Evolutionary conservation across 495 filamentous ascomycete genomes (phyloP).

Genomic region (Hyaloscypha bicolor): DNA sequence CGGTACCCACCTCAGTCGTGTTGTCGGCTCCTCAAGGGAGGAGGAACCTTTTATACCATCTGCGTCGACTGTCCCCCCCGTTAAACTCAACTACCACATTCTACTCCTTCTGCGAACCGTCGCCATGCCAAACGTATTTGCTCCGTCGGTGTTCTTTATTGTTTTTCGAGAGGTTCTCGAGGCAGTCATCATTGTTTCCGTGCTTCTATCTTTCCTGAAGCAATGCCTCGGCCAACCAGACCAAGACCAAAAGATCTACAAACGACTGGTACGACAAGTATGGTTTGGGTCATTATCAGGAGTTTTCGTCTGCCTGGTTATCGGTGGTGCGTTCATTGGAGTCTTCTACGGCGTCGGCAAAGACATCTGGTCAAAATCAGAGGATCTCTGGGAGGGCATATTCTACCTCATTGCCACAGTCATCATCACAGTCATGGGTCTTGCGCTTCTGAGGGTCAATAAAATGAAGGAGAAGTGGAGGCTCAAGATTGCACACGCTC

Average conservation of each 20-base stretch:
- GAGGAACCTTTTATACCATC: too few relatives aligned
- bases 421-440: conserved; percentile 78
- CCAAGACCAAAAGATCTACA: conserved; percentile 51
- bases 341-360: conserved; percentile 73
- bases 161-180: conserved; percentile 81
- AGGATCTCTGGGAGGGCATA: conserved; percentile 77
- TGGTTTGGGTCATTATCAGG: conserved; percentile 70
- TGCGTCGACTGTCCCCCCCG: neutral
- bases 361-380: conserved; percentile 63
- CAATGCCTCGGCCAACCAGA: conserved; percentile 33
- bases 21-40: too few relatives aligned
- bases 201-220: conserved; percentile 53
- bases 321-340: conserved; percentile 74
- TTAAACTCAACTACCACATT: neutral
- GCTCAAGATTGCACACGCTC: conserved; percentile 66
- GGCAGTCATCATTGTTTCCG: conserved; percentile 77
- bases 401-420: conserved; percentile 71
- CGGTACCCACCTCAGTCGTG: neutral
- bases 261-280: conserved; percentile 56
- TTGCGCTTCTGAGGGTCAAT: conserved; percentile 72
- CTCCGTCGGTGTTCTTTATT: conserved; percentile 77
- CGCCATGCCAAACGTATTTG: conserved; percentile 61
- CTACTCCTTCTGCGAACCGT: neutral
- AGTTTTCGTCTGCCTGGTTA: conserved; percentile 63
- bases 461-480: conserved; percentile 85